Evolutionary conservation across 805 yeast species (phyloP).

Genomic region (Nematodospora valgi): DNA sequence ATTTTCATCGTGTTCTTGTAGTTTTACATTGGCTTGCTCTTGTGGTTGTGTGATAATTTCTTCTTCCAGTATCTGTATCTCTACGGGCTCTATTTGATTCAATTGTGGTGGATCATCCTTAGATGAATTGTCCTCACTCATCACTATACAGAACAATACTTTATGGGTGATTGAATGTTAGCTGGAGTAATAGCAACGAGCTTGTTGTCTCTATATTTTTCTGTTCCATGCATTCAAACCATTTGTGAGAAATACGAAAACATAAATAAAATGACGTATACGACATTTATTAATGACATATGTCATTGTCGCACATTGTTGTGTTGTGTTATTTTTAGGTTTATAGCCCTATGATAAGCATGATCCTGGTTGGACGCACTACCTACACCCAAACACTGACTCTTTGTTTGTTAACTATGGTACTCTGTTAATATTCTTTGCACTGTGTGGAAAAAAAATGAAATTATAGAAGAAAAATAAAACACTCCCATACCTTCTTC

Average conservation of each 20-base stretch:
- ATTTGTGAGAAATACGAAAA: neutral
- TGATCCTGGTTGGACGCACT: too few species aligned
- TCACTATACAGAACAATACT: neutral
- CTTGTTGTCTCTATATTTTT: neutral
- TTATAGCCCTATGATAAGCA: neutral
- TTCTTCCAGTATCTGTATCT: too few species aligned
- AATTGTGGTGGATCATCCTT: too few species aligned
- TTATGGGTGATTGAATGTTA: neutral
- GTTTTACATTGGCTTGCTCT: too few species aligned
- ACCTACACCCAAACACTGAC: too few species aligned
- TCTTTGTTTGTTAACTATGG: too few species aligned
- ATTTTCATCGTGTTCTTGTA: too few species aligned
- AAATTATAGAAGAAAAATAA: too few species aligned
- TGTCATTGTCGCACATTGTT: neutral
- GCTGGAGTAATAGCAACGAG: neutral
- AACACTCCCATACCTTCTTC: neutral
- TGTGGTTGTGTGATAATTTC: too few species aligned
- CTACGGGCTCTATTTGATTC: too few species aligned
- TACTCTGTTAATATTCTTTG: neutral
- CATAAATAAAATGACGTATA: neutral
- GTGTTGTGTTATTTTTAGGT: neutral
- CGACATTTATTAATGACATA: too few species aligned
- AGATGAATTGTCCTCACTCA: slow-evolving; percentile 3
- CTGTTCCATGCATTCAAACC: too few species aligned
- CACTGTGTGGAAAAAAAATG: neutral